Evolutionary conservation across 352 stramenopile species (phyloP), one percentile per base, ranked within the genome.

Genomic region (Phytophthora fragariae): DNA sequence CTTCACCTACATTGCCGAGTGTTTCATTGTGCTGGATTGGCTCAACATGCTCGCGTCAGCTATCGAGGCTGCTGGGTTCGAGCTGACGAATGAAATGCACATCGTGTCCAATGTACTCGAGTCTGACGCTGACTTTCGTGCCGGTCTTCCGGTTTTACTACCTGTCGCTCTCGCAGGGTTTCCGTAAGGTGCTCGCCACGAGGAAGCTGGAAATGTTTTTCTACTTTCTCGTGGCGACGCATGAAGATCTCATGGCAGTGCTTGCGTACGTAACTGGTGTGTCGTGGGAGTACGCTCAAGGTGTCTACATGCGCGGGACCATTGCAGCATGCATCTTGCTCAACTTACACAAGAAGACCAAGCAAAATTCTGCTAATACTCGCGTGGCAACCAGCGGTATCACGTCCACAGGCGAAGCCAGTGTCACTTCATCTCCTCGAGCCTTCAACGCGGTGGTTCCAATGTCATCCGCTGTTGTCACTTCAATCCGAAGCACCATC

Each of bases 81-180:
- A 58, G 5, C 7, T 70, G 5, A 19, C 46, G 33, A 35, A 75
- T 24, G 61, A 49, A 2, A 47, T 76, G 6, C 57, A 72, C 49
- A 41, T 24, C 4, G 21, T 56, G 14, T 61, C 57, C 8, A 68
- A 72, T 65, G 44, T 76, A 14, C 21, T 72, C 2, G 69, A 76
- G 44, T 47, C 60, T 8, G 12, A 65, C 62, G 41, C 49, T 76
- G 5, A 21, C 54, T 0, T 72, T 76, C 52, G 53, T 76, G 10
- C 50, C 58, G 9, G 6, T 65, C 27, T 76, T 72, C 29, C 62
- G 69, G 47, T 76, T 76, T 29, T 76, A 68, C 52, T 76, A 72
- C 33, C 6, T 70, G 21, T 72, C 69, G 29, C 17, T 76, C 1
- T 59, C 57, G 0, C 44, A 24, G 1, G 21, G 49, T 39, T 46